phyloP scores from a whole-genome alignment of 306 rosid species.

The Dicorynia guianensis region DNA sequence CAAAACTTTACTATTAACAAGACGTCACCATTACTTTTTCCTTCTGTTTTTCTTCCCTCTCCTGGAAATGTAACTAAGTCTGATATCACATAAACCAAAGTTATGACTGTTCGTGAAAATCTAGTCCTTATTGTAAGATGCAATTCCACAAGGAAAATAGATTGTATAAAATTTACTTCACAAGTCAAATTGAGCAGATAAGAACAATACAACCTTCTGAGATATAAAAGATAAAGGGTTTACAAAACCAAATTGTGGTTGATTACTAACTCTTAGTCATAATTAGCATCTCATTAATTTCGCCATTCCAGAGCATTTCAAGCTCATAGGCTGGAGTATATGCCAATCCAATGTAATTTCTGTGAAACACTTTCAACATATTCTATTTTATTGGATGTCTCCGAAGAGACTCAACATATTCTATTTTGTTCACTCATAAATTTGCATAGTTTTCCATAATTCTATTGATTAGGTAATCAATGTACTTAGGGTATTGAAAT shows the following conservation, averaged over 20 bases:
- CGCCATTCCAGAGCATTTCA: background rate
- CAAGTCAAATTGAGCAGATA: slow-evolving; percentile 14
- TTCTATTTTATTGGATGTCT: slow-evolving; percentile 12
- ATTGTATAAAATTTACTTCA: background rate
- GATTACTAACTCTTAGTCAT: background rate
- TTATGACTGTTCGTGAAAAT: no score
- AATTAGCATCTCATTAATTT: background rate
- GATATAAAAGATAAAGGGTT: background rate
- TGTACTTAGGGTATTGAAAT: slow-evolving; percentile 4
- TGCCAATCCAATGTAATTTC: background rate
- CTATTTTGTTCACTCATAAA: slow-evolving; percentile 6
- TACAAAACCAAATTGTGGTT: slow-evolving; percentile 5
- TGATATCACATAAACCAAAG: no score
- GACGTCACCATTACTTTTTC: no score
- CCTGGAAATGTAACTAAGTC: no score
- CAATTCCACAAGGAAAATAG: slow-evolving; percentile 3
- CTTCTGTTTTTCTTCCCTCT: no score
- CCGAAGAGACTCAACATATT: background rate
- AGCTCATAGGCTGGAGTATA: background rate
- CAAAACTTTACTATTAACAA: no score
- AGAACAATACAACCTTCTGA: background rate
- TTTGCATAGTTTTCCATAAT: slow-evolving; percentile 18
- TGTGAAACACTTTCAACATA: background rate
- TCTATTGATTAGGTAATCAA: background rate
- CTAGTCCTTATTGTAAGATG: background rate